A percentile compares a stretch with the other conserved stretches of the same genome.
These are phyloP conservation scores for Zhuliangozyma parablackwelliae DNA, from an alignment of 1,139 yeast species.

Conservation along the genomic window DNA sequence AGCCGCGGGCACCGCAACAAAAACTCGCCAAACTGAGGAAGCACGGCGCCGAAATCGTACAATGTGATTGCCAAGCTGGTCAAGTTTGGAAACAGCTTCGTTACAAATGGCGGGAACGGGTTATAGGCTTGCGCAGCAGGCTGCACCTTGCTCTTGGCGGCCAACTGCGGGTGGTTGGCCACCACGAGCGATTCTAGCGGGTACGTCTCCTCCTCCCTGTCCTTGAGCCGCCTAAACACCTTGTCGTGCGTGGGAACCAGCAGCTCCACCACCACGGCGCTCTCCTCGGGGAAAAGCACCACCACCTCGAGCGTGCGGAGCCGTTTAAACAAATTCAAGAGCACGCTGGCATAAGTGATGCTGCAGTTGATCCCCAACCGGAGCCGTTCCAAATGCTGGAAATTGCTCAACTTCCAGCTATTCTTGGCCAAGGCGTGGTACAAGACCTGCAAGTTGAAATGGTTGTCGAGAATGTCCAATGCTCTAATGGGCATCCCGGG, in stretches of 20 bases:
- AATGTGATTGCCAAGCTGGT: constrained; percentile 24
- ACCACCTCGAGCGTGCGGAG: constrained; percentile 22
- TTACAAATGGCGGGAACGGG: constrained; percentile 23
- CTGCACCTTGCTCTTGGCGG: constrained; percentile 4
- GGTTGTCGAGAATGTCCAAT: constrained; percentile 23
- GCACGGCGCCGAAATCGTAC: constrained; percentile 26
- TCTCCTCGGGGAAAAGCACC: constrained; percentile 10
- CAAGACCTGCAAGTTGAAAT: constrained; percentile 23
- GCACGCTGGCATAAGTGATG: constrained; percentile 16
- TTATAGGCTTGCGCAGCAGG: constrained; percentile 16
- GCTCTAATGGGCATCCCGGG: constrained; percentile 10
- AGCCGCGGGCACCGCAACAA: constrained; percentile 17
- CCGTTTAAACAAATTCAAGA: constrained; percentile 26
- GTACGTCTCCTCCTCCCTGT: not conserved
- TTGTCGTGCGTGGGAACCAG: constrained; percentile 19
- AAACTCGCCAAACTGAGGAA: constrained; percentile 28
- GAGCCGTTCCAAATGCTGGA: constrained; percentile 18
- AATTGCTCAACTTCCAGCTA: constrained; percentile 23
- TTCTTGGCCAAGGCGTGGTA: constrained; percentile 20
- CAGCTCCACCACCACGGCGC: constrained; percentile 14
- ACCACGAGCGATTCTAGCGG: constrained; percentile 18
- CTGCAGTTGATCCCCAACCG: constrained; percentile 27
- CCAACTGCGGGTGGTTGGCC: constrained; percentile 25
- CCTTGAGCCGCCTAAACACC: constrained; percentile 11
- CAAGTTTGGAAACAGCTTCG: constrained; percentile 19